Conservation (phyloP, 129 eudicot species). For the Arctium minus region DNA sequence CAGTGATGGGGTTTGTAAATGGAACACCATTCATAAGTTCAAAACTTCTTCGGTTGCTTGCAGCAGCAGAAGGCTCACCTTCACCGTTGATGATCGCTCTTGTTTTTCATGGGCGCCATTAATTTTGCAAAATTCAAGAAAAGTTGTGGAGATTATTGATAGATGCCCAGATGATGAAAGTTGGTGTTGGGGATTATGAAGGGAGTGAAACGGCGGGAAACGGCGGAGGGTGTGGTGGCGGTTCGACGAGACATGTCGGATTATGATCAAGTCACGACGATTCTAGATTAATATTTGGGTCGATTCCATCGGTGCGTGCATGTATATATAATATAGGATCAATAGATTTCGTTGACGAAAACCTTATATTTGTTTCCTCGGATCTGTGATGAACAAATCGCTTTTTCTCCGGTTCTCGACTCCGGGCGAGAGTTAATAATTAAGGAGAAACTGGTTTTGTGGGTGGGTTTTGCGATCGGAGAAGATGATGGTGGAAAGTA, state of each 20-base stretch:
- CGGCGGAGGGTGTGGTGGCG: background rate
- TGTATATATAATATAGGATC: no score
- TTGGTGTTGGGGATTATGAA: background rate
- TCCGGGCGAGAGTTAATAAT: background rate
- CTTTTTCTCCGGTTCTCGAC: background rate
- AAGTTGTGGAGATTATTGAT: background rate
- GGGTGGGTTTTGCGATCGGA: background rate
- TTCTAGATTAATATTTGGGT: background rate
- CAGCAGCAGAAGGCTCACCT: conserved; percentile 13
- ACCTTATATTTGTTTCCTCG: no score
- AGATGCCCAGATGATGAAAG: background rate
- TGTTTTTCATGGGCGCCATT: conserved; percentile 21
- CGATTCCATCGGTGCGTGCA: conserved; percentile 5
- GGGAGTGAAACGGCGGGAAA: conserved; percentile 6
- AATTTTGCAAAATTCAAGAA: no score
- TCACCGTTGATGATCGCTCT: conserved; percentile 4
- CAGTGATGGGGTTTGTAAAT: conserved; percentile 8
- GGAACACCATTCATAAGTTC: conserved; percentile 20
- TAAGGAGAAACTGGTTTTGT: background rate
- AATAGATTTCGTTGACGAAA: no score
- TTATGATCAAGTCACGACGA: conserved; percentile 7
- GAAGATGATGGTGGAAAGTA: background rate
- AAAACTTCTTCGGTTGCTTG: conserved; percentile 18
- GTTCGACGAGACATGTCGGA: conserved; percentile 16
- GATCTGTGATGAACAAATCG: no score